Base-by-base conservation (phyloP, 176 grass and related monocot genomes). In the Musa acuminata region DNA sequence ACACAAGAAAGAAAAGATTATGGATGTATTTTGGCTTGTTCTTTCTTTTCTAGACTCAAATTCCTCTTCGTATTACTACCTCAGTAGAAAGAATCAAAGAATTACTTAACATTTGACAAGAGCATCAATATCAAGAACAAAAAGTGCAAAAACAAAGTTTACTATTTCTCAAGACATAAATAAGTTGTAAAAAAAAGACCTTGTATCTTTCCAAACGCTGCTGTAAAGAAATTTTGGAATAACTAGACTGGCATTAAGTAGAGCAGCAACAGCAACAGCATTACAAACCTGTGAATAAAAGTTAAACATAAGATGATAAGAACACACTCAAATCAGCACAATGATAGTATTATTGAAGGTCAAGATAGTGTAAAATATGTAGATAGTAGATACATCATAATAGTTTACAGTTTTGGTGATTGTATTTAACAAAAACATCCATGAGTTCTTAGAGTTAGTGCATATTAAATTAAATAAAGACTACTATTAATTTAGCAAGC, bases 121-220 rank as follows among this genome's bases (percentile, higher is more conserved):
- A 5, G 4, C 35, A 43, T 43, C 35, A 43, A 43, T 43, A 43
- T 43, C 35, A 43, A 43, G 35, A 43, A 43, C 35, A 43, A 6
- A 43, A 43, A 5, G 35, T 43, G 35, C 35, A 43, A 43, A 43
- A 43, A 43, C 1, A 67, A 29, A 43, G 10, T 14, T 8, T 9
- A 16, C 7, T 1, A 16, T 16, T 68, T 35, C 66, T 17, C 9
- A 22, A 51, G 67, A n/a, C 25, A 50, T 70, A 50, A 70, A 10
- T 50, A 35, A 70, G n/a, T 10, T 2, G 51, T 50, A 70, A 35
- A 29, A 52, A n/a, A 24, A 53, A 43, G 69, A 96, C 94, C 94
- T 98, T 66, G 88, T 82, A 80, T 98, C 94, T 81, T 87, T 87
- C 94, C 94, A 98, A 8, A 98, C 94, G 65, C 71, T 98, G 84